These are phyloP conservation scores for Corchorus olitorius DNA, from an alignment of 345 rosid genomes.

Conservation along the genomic window DNA sequence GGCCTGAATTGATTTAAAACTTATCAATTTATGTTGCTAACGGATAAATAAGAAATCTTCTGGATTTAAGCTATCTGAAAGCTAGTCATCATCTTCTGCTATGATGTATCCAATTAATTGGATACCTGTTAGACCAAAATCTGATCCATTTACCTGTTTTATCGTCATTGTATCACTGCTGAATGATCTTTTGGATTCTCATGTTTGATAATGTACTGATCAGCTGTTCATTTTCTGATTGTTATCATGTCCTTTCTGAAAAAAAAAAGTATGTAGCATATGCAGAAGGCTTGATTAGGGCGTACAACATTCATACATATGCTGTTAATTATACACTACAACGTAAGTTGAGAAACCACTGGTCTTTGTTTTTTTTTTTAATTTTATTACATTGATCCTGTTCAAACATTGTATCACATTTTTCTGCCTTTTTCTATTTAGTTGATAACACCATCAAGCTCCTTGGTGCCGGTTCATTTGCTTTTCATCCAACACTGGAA, in stretches of 20 bases:
- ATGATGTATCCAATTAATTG: background rate
- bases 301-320: slow-evolving; percentile 91
- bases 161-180: background rate
- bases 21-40: background rate
- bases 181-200: slow-evolving; percentile 5
- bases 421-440: slow-evolving; percentile 30
- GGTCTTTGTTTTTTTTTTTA: background rate
- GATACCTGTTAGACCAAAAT: background rate
- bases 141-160: background rate
- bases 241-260: slow-evolving; percentile 15
- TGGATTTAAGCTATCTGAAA: background rate
- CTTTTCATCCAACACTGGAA: slow-evolving; percentile 92
- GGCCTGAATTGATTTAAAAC: background rate
- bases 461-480: slow-evolving; percentile 89
- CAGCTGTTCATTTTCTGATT: slow-evolving; percentile 15
- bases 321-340: slow-evolving; percentile 91
- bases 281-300: slow-evolving; percentile 96
- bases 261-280: slow-evolving; percentile 80
- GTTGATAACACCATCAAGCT: slow-evolving; percentile 97
- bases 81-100: background rate
- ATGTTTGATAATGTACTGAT: slow-evolving; percentile 5
- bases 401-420: background rate
- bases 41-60: background rate
- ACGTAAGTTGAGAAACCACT: slow-evolving; percentile 50
- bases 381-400: slow-evolving; percentile 16